Evolutionary conservation across 1,139 yeast genomes (phyloP).

Genomic region (Nakaseomyces glabratus): DNA sequence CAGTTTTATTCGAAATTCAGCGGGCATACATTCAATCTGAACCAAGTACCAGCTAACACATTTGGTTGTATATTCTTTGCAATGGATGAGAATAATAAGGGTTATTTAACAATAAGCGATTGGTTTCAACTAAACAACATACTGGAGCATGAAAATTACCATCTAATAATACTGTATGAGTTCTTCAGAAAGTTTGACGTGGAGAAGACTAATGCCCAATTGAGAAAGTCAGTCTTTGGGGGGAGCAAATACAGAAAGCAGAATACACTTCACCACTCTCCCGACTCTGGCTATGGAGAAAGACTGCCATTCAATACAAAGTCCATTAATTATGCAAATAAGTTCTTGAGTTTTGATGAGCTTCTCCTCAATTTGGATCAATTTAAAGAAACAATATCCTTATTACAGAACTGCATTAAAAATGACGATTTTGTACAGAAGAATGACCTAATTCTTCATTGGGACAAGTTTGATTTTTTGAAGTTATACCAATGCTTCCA

Average conservation of each 20-base stretch:
- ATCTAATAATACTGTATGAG: slow-evolving; percentile 47
- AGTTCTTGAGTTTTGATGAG: slow-evolving; percentile 34
- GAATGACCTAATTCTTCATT: slow-evolving; percentile 29
- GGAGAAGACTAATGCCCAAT: slow-evolving; percentile 15
- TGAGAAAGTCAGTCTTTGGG: slow-evolving; percentile 7
- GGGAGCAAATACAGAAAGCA: slow-evolving; percentile 5
- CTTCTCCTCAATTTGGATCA: slow-evolving; percentile 27
- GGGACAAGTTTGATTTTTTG: slow-evolving; percentile 29
- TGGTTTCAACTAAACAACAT: slow-evolving; percentile 52
- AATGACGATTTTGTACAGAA: slow-evolving; percentile 25
- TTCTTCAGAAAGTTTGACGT: slow-evolving; percentile 37
- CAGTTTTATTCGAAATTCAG: slow-evolving; percentile 28
- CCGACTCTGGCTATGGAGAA: slow-evolving; percentile 7
- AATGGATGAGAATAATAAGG: slow-evolving; percentile 55
- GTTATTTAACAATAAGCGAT: slow-evolving; percentile 50
- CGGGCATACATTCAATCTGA: slow-evolving; percentile 30
- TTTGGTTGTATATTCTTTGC: slow-evolving; percentile 51
- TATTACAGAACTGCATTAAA: slow-evolving; percentile 30
- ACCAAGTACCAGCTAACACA: slow-evolving; percentile 30
- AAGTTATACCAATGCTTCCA: slow-evolving; percentile 25
- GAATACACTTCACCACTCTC: neutral
- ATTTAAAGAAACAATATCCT: slow-evolving; percentile 29
- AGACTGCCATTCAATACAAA: slow-evolving; percentile 31
- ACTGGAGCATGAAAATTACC: slow-evolving; percentile 49
- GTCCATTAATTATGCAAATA: slow-evolving; percentile 35